phyloP scores from a whole-genome alignment of 75 land plant genomes.

The Isoetes taiwanensis region DNA sequence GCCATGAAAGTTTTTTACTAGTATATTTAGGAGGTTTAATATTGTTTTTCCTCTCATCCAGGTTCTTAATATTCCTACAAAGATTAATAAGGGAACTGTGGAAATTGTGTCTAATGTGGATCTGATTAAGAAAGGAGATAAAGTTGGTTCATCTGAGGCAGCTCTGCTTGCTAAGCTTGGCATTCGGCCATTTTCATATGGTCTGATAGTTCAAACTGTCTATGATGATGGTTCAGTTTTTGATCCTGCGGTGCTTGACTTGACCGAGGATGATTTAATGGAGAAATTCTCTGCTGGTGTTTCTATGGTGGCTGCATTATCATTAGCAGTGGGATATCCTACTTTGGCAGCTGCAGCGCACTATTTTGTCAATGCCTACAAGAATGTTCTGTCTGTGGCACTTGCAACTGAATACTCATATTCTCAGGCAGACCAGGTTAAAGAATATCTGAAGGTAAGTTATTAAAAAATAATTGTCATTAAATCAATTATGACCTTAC shows the following conservation, averaged over 20 bases:
- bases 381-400: constrained; percentile 57
- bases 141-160: constrained; percentile 35
- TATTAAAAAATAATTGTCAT: too few relatives aligned
- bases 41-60: neutral
- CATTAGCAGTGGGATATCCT: constrained; percentile 50
- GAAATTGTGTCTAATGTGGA: neutral
- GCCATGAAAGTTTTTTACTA: neutral
- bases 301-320: constrained; percentile 39
- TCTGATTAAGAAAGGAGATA: neutral
- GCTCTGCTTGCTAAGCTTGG: constrained; percentile 62
- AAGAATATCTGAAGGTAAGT: constrained; percentile 49
- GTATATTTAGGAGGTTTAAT: neutral
- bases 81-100: neutral
- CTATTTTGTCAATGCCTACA: constrained; percentile 54
- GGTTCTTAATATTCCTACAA: neutral
- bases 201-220: constrained; percentile 40
- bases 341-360: constrained; percentile 68
- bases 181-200: constrained; percentile 66
- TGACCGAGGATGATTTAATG: constrained; percentile 52
- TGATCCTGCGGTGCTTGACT: constrained; percentile 53
- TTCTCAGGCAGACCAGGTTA: constrained; percentile 13
- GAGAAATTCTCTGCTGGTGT: constrained; percentile 50
- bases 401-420: constrained; percentile 40
- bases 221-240: constrained; percentile 57
- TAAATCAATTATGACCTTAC: too few relatives aligned